Evolutionary conservation across 352 stramenopile species (phyloP).

Genomic region (Phytophthora kernoviae): DNA sequence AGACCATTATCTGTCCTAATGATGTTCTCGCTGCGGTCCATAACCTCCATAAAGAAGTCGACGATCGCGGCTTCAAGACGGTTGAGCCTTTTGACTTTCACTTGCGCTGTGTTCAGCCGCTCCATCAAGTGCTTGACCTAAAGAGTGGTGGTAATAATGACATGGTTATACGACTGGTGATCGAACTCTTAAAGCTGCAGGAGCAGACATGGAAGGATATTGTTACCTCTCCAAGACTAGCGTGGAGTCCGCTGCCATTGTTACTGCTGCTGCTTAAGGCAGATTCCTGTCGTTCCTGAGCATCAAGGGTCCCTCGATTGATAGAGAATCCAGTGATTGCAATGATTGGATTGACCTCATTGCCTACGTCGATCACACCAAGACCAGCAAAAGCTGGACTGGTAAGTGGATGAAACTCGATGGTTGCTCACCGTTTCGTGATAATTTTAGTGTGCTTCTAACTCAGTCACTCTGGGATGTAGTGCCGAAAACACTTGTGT

Average conservation of each 20-base stretch:
- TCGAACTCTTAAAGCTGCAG: neutral
- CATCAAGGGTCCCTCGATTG: conserved; percentile 15
- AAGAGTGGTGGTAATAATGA: neutral
- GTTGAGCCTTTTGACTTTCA: conserved; percentile 67
- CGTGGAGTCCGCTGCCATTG: conserved; percentile 8
- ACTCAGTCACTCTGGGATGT: no score
- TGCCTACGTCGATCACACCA: neutral
- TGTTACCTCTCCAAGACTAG: conserved; percentile 24
- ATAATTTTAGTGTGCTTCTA: conserved; percentile 30
- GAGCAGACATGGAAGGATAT: neutral
- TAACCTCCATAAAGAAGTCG: conserved; percentile 78
- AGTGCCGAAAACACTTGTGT: no score
- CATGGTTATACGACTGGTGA: neutral
- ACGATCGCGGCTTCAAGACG: conserved; percentile 69
- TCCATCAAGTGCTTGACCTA: conserved; percentile 70
- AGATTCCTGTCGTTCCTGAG: conserved; percentile 10
- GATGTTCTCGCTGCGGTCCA: conserved; percentile 45
- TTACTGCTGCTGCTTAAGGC: conserved; percentile 7
- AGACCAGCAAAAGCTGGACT: conserved; percentile 1
- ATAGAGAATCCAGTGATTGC: conserved; percentile 19
- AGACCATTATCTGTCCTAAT: neutral
- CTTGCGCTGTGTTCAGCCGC: conserved; percentile 60
- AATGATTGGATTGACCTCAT: conserved; percentile 2
- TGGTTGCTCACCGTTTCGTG: conserved; percentile 10
- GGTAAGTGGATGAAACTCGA: conserved; percentile 1